Conservation (phyloP, 2,329 filamentous ascomycete genomes). For the Pestalotiopsis sp. region DNA sequence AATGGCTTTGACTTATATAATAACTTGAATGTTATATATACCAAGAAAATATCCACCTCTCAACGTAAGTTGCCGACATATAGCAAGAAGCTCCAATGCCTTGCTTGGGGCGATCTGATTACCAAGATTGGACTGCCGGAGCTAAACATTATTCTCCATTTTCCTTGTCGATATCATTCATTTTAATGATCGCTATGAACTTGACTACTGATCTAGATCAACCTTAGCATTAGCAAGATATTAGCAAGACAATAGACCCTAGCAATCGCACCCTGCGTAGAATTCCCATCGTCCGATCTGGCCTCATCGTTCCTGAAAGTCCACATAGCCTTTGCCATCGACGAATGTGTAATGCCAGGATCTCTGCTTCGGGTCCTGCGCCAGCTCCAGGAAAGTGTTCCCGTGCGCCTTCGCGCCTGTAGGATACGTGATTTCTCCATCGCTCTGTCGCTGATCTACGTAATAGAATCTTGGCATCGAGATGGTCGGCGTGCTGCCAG, state of each 20-base stretch:
- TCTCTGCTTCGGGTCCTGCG: conserved; percentile 17
- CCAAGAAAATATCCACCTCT: neutral
- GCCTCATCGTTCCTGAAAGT: conserved; percentile 6
- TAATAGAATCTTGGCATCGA: conserved; percentile 19
- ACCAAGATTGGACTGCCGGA: neutral
- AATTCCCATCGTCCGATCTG: neutral
- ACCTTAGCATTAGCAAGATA: neutral
- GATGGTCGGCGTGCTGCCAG: neutral
- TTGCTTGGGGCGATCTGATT: neutral
- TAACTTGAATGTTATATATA: neutral
- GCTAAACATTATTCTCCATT: neutral
- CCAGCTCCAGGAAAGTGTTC: conserved; percentile 15
- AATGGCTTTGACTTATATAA: neutral
- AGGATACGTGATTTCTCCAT: conserved; percentile 13
- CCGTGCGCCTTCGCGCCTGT: conserved; percentile 17
- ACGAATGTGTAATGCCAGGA: conserved; percentile 21
- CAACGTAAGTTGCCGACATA: neutral
- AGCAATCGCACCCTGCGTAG: neutral
- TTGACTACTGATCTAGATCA: neutral
- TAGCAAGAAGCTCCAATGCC: too few species aligned
- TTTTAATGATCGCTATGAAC: neutral
- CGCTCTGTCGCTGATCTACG: conserved; percentile 16
- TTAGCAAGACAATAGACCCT: neutral
- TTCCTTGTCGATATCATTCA: neutral
- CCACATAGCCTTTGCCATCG: conserved; percentile 13